Conservation (phyloP, 1,139 yeast genomes). For the Diutina ranongensis region DNA sequence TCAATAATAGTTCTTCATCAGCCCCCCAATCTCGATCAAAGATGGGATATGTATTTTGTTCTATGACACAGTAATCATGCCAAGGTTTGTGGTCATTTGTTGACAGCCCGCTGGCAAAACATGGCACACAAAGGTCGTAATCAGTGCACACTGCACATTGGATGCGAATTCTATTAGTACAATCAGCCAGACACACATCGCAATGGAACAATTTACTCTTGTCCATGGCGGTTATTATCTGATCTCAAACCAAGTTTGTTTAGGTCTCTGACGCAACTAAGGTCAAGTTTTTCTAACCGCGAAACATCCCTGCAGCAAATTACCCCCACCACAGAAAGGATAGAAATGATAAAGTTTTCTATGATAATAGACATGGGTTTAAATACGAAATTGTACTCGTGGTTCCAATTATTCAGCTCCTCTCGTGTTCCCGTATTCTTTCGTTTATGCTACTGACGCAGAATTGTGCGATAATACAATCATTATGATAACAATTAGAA, state of each 20-base stretch:
- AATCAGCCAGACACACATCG: conserved; percentile 90
- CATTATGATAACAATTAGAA: too few species aligned
- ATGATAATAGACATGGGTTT: too few species aligned
- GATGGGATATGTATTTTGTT: conserved; percentile 91
- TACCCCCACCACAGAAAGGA: too few species aligned
- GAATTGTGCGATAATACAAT: too few species aligned
- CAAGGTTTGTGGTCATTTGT: conserved; percentile 87
- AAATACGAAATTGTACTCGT: too few species aligned
- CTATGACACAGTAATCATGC: conserved; percentile 87
- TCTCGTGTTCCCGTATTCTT: too few species aligned
- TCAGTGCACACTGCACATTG: conserved; percentile 89
- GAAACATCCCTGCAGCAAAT: not conserved
- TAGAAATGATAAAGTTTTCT: too few species aligned
- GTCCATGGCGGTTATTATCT: conserved; percentile 10
- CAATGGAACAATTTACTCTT: conserved; percentile 61
- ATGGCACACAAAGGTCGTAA: conserved; percentile 92
- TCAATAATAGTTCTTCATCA: conserved; percentile 79
- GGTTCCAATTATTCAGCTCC: too few species aligned
- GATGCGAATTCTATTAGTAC: conserved; percentile 83
- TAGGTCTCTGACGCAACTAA: too few species aligned
- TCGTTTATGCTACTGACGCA: too few species aligned
- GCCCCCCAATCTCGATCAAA: conserved; percentile 95
- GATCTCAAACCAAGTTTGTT: not conserved
- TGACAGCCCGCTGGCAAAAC: conserved; percentile 76
- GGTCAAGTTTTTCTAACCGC: not conserved